Evolutionary conservation across 495 filamentous ascomycete genomes (phyloP).

Genomic region (Daldinia vernicosa): DNA sequence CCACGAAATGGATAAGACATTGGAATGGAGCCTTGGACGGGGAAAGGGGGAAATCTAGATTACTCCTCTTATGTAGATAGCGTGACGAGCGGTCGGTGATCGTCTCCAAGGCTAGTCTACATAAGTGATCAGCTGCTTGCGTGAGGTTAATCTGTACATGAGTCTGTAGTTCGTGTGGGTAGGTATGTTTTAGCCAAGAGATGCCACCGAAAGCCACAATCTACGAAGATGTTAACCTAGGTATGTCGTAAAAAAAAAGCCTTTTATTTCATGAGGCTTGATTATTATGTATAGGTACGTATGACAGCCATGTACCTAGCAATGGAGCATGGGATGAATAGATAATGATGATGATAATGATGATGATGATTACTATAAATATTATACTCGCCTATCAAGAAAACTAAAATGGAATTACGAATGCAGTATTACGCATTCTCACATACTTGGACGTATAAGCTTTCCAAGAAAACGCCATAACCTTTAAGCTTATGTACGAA

Average conservation of each 20-base stretch:
- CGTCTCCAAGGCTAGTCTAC: conserved; percentile 9
- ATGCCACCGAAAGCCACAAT: background rate
- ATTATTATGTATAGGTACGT: background rate
- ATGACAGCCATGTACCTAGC: background rate
- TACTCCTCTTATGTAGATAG: conserved; percentile 15
- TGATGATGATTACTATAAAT: background rate
- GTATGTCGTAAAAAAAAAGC: background rate
- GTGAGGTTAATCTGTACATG: background rate
- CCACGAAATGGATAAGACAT: background rate
- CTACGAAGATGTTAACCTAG: too few species aligned
- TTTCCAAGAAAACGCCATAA: background rate
- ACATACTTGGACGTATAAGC: background rate
- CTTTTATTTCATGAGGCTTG: background rate
- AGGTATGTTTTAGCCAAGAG: background rate
- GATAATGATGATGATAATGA: too few species aligned
- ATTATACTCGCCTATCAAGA: background rate
- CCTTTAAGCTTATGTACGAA: background rate
- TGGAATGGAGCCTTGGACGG: background rate
- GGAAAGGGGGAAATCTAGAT: conserved; percentile 11
- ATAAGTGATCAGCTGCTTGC: conserved; percentile 2
- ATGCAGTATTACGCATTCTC: background rate
- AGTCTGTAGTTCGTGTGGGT: too few species aligned
- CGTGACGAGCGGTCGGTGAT: conserved; percentile 25
- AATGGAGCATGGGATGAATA: background rate
- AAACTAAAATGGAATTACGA: background rate